These are phyloP conservation scores for Termitomyces bulborhizus DNA, from an alignment of 768 basidiomycete genomes.

Conservation along the genomic window DNA sequence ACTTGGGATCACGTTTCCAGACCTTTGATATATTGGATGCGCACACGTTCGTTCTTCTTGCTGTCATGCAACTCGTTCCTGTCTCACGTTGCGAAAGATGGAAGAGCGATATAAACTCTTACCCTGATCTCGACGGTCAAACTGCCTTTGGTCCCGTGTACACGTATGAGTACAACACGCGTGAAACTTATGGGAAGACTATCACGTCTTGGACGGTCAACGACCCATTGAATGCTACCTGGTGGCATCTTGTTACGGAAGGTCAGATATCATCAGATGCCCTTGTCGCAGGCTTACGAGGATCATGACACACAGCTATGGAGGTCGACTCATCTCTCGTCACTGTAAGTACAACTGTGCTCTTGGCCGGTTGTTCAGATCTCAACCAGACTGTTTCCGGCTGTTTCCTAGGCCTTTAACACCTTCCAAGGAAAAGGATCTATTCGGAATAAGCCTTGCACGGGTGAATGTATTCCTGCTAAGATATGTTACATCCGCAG, in stretches of 20 bases:
- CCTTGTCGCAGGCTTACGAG: neutral
- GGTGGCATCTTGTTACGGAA: conserved; percentile 80
- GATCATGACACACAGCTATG: conserved; percentile 39
- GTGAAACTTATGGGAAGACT: conserved; percentile 55
- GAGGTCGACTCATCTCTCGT: conserved; percentile 49
- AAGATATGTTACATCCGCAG: conserved; percentile 77
- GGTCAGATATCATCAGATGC: conserved; percentile 24
- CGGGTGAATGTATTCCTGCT: conserved; percentile 51
- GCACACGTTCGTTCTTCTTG: conserved; percentile 49
- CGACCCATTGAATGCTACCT: conserved; percentile 75
- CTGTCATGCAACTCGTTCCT: neutral
- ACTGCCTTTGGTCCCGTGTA: conserved; percentile 55
- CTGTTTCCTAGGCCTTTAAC: conserved; percentile 49
- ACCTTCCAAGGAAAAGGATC: conserved; percentile 69
- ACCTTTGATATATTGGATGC: conserved; percentile 77
- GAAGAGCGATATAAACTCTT: conserved; percentile 56
- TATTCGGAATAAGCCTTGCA: conserved; percentile 46
- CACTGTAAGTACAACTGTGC: conserved; percentile 33
- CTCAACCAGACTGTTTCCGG: neutral
- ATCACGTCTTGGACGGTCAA: conserved; percentile 51
- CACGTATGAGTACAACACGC: conserved; percentile 62
- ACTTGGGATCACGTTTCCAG: conserved; percentile 23
- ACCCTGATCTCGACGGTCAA: conserved; percentile 53
- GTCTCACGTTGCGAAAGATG: conserved; percentile 38
- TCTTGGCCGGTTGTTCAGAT: neutral